Evolutionary conservation across 345 rosid species (phyloP), one percentile per base, ranked within the genome.

Genomic region (Eutrema heterophyllum): DNA sequence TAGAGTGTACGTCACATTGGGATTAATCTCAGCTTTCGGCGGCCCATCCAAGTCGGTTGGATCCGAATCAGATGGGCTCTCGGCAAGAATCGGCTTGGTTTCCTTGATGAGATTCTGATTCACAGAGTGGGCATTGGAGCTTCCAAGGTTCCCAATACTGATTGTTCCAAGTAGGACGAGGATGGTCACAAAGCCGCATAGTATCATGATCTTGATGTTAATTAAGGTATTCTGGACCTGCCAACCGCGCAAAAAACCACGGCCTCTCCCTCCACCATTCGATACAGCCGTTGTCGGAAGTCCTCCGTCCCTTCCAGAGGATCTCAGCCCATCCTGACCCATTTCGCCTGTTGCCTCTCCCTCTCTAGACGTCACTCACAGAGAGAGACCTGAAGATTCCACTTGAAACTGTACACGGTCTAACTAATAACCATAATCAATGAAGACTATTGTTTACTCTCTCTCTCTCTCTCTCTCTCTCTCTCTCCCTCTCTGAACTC

Each of bases 191-290:
- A 91, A 93, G 57, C 97, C 92, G 40, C 96, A 91, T 18, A 89
- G 89, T 62, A 93, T 85, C 3, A 94, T 88, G 86, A 93, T 88
- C 85, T 93, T 93, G 78, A 93, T 86, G 87, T 84, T 93, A 80
- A 76, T 83, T 76, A 91, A 89, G 26, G 97, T 91, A 78, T 83
- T 93, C 61, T 85, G 87, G 80, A 91, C 86, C 87, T 84, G 90
- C 81, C 97, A 80, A 46, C 97, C 92, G 4, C 94, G 86, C 18
- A 44, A 61, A 5, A 52, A 61, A 29, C 51, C 64, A 61, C 43
- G 64, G 4, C 69, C 21, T 75, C 70, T 75, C 27, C 70, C 72
- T 11, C 81, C 79, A 5, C 84, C 76, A 15, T 1, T 48, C 2
- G 59, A 48, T 55, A 56, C 51, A 46, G 43, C 15, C 16, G 4